Evolutionary conservation across 176 grass and related monocot genomes (phyloP), one percentile per base, ranked within the genome.

Genomic region (Areca catechu): DNA sequence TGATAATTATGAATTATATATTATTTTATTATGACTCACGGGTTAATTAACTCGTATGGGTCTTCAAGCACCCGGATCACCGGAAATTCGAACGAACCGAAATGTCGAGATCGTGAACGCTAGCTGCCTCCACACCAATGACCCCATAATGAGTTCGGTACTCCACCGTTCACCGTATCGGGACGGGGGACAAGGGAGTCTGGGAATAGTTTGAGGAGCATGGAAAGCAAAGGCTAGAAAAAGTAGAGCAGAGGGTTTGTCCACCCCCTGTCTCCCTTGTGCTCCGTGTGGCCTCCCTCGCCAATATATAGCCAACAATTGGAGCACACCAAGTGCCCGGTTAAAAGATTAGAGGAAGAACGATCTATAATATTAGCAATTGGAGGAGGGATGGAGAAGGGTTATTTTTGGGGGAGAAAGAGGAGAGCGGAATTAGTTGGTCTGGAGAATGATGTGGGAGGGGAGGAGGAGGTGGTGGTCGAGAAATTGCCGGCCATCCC

Each of bases 221-320:
- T 51, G 49, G 64, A 6, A 48, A 22, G 49, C 65, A 63, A 65
- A 29, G 61, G 71, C 74, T 57, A 54, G 49, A 71, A 66, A 76
- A 78, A 79, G 60, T 59, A 59, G 66, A 61, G 64, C 73, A 68
- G 82, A 80, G 77, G 75, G 22, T 58, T 67, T 91, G 92, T 97
- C 81, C 70, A 71, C 50, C 71, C 71, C 53, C 70, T 66, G 55
- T 71, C 56, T 47, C 21, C 19, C 54, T 71, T 50, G 81, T 79
- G 75, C 70, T 78, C 61, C 59, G 75, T 66, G 81, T 24, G 43
- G 74, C 47, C 66, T 25, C 54, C 30, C 34, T 54, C 23, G 27
- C 47, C 5, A 74, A 74, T 84, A 84, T 66, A 7, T 61, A 66
- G 58, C 16, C 15, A 17, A 62, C 21, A 58, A 20, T 43, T 3